Evolutionary conservation across 768 basidiomycete genomes (phyloP).

Genomic region (Naematelia encephala): DNA sequence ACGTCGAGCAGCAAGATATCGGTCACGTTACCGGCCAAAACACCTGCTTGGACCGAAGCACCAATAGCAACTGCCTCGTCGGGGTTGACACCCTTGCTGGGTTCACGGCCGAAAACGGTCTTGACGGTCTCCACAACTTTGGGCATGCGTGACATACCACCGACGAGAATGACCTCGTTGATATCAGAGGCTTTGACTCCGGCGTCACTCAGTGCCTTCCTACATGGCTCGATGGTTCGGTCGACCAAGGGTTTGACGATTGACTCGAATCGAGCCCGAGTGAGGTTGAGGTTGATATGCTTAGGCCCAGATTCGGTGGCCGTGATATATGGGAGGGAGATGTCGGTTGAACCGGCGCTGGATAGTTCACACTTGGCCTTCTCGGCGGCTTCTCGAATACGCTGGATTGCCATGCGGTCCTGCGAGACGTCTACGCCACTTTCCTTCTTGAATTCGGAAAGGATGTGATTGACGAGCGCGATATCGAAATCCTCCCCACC

Average conservation of each 20-base stretch:
- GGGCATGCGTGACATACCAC: slow-evolving; percentile 99
- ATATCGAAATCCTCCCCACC: slow-evolving; percentile 98
- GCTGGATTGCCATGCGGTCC: slow-evolving; percentile 96
- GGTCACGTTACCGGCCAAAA: slow-evolving; percentile 91
- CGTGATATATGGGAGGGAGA: slow-evolving; percentile 97
- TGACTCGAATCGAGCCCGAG: slow-evolving; percentile 83
- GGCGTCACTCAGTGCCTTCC: slow-evolving; percentile 92
- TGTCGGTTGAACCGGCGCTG: slow-evolving; percentile 89
- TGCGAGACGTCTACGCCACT: slow-evolving; percentile 71
- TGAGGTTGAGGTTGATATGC: slow-evolving; percentile 90
- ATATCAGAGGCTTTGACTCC: slow-evolving; percentile 89
- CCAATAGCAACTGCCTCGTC: slow-evolving; percentile 99
- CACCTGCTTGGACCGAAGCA: slow-evolving; percentile 96
- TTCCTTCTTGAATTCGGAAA: slow-evolving; percentile 93
- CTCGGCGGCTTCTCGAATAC: slow-evolving; percentile 98
- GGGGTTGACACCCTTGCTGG: slow-evolving; percentile 98
- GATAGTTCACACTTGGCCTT: slow-evolving; percentile 99
- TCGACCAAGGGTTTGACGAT: slow-evolving; percentile 78
- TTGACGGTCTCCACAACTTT: slow-evolving; percentile 91
- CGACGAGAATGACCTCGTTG: slow-evolving; percentile 95
- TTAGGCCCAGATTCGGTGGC: slow-evolving; percentile 91
- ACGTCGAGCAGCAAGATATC: slow-evolving; percentile 72
- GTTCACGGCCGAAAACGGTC: slow-evolving; percentile 87
- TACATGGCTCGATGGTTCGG: slow-evolving; percentile 91
- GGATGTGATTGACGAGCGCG: slow-evolving; percentile 75